A percentile compares a stretch with the other conserved stretches of the same genome.
Evolutionary conservation across 2,329 filamentous ascomycete genomes (phyloP).

Genomic region (Rugonectria rugulosa): DNA sequence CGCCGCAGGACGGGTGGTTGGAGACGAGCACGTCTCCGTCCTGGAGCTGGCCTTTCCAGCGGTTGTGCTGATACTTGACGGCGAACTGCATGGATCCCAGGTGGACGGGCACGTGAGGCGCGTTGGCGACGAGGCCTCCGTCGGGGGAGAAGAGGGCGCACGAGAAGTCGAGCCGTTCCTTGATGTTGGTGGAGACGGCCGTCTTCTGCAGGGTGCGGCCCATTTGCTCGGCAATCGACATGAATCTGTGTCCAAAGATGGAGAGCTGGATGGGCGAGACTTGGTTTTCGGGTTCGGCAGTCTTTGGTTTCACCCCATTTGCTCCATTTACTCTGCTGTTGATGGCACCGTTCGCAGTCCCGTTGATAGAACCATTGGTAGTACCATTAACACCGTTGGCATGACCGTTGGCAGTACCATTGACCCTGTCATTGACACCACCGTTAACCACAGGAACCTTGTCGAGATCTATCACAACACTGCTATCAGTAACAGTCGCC

Average conservation of each 20-base stretch:
- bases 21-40: conserved; percentile 48
- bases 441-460: neutral
- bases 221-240: conserved; percentile 88
- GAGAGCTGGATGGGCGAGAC: conserved; percentile 77
- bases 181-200: conserved; percentile 79
- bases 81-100: conserved; percentile 83
- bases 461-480: conserved; percentile 46
- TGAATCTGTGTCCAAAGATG: conserved; percentile 82
- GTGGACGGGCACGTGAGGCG: conserved; percentile 79
- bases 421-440: no score
- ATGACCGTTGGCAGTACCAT: no score
- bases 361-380: no score
- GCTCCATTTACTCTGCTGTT: no score
- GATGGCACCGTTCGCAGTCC: no score
- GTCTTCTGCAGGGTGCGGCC: conserved; percentile 81
- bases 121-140: conserved; percentile 76
- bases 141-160: conserved; percentile 80
- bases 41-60: conserved; percentile 63
- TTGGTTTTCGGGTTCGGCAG: conserved; percentile 21
- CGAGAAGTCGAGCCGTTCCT: conserved; percentile 82
- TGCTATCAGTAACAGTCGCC: conserved; percentile 45
- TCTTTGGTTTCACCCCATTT: no score
- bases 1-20: conserved; percentile 46
- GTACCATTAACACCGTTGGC: no score
- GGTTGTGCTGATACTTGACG: conserved; percentile 71